A percentile compares a stretch with the other conserved stretches of the same genome.
Conservation (phyloP, 2,329 filamentous ascomycete genomes). For the Aspergillus sp. region DNA sequence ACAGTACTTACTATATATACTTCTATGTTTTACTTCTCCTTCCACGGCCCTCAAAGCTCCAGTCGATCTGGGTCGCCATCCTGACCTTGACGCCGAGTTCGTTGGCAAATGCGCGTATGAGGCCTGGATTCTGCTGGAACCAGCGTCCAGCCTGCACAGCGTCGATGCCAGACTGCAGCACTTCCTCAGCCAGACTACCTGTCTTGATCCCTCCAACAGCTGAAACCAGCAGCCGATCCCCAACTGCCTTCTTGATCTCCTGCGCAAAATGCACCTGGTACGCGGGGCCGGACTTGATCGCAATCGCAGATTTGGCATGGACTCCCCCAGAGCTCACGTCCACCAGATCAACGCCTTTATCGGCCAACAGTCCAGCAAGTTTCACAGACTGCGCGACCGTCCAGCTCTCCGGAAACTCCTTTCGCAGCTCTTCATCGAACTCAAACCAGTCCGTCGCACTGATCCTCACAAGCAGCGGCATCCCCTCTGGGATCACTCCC, state of each 20-base stretch:
- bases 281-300: slow-evolving; percentile 19
- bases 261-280: slow-evolving; percentile 28
- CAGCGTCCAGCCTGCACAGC: slow-evolving; percentile 51
- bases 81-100: slow-evolving; percentile 51
- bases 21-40: not conserved
- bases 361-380: slow-evolving; percentile 11
- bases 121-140: slow-evolving; percentile 60
- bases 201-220: slow-evolving; percentile 24
- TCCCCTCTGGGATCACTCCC: slow-evolving; percentile 47
- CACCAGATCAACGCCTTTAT: slow-evolving; percentile 8
- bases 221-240: slow-evolving; percentile 19
- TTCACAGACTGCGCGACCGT: not conserved
- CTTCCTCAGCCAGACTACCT: slow-evolving; percentile 23
- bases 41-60: slow-evolving; percentile 14
- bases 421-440: not conserved
- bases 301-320: slow-evolving; percentile 11
- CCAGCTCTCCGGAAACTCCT: not conserved
- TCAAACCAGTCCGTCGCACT: slow-evolving; percentile 65
- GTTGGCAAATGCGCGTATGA: slow-evolving; percentile 58
- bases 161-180: slow-evolving; percentile 52
- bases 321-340: slow-evolving; percentile 1
- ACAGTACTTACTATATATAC: not conserved
- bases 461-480: slow-evolving; percentile 60
- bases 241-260: slow-evolving; percentile 23
- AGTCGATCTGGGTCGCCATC: slow-evolving; percentile 38